phyloP scores from a whole-genome alignment of 305 asterid species.

The Petunia hybrid region DNA sequence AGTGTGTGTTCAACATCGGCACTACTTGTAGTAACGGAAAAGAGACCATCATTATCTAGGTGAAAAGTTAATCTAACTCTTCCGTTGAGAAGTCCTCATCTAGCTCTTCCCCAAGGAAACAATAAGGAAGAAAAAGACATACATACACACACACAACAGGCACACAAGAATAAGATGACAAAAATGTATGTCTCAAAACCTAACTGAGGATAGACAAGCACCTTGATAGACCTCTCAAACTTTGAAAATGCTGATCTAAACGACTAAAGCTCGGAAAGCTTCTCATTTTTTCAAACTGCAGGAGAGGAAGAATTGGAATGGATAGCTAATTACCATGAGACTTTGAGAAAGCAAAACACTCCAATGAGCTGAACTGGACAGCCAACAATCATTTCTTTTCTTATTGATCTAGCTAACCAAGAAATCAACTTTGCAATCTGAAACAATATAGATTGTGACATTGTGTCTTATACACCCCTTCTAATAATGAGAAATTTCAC shows the following conservation, averaged over 20 bases:
- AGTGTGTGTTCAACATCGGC: neutral
- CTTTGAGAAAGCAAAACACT: too few species aligned
- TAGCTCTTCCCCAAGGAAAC: neutral
- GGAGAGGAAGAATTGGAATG: neutral
- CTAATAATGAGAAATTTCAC: conserved; percentile 15
- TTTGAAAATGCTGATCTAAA: neutral
- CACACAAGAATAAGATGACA: neutral
- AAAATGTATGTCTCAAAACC: neutral
- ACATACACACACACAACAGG: neutral
- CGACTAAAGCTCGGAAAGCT: neutral
- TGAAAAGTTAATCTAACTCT: neutral
- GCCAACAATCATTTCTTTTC: neutral
- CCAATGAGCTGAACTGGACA: too few species aligned
- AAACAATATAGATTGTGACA: neutral
- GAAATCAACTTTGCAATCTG: neutral
- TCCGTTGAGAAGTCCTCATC: neutral
- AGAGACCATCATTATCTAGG: neutral
- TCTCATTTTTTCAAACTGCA: conserved; percentile 26
- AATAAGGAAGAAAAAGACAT: too few species aligned
- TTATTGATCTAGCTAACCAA: conserved; percentile 24
- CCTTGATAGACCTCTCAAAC: neutral
- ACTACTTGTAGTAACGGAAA: neutral
- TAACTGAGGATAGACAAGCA: neutral
- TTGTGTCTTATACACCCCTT: neutral
- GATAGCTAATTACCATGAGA: neutral